A percentile compares a stretch with the other conserved stretches of the same genome.
Conservation (phyloP, 2,329 filamentous ascomycete genomes). For the Fusarium tupiense region DNA sequence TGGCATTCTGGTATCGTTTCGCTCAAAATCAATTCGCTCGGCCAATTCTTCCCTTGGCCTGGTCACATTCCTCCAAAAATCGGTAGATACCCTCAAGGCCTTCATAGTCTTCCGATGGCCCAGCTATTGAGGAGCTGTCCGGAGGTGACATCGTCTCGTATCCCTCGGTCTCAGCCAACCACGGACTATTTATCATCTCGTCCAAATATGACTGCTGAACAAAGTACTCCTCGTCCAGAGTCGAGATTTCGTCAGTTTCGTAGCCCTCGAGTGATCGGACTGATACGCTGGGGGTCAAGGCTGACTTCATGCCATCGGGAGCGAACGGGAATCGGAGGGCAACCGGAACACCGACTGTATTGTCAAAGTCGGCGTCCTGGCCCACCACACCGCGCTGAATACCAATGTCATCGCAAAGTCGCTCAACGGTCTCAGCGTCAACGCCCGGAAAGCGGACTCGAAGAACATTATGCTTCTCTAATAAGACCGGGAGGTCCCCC, state of each 20-base stretch:
- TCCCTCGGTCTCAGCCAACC: conserved; percentile 58
- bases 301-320: conserved; percentile 58
- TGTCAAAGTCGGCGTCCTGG: conserved; percentile 80
- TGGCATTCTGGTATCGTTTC: conserved; percentile 31
- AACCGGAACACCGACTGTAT: conserved; percentile 72
- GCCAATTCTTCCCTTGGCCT: conserved; percentile 49
- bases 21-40: conserved; percentile 37
- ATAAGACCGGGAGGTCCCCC: conserved; percentile 83
- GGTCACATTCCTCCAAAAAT: conserved; percentile 68
- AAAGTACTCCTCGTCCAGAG: conserved; percentile 49
- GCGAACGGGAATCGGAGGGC: conserved; percentile 90
- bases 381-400: conserved; percentile 80
- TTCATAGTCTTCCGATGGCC: conserved; percentile 60
- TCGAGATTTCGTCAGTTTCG: conserved; percentile 52
- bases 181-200: conserved; percentile 58
- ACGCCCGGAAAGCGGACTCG: conserved; percentile 92
- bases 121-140: conserved; percentile 56
- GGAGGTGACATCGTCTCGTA: conserved; percentile 63
- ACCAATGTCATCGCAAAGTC: conserved; percentile 87
- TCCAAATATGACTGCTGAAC: conserved; percentile 54
- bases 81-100: conserved; percentile 67
- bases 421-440: conserved; percentile 82
- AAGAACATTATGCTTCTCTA: conserved; percentile 73
- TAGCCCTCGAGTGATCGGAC: conserved; percentile 56
- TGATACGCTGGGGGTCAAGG: conserved; percentile 61